Evolutionary conservation across 2,329 filamentous ascomycete species (phyloP), one percentile per base, ranked within the genome.

Genomic region (Sporothrix brasiliensis): DNA sequence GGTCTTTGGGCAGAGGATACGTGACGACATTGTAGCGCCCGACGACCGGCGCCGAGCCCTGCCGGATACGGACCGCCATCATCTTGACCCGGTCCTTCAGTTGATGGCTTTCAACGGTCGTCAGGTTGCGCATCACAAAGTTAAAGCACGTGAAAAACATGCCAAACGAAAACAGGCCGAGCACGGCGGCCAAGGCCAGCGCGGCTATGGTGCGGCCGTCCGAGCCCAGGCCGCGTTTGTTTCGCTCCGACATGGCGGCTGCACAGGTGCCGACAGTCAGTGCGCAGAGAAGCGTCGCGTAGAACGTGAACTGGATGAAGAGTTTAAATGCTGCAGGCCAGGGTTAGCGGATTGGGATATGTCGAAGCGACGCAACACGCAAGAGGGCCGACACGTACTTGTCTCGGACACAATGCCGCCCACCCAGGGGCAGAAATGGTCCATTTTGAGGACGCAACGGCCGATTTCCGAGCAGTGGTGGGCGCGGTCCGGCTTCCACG

Each of bases 351-450:
- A 1, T 19, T 19, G 27, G n/a, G 1, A 9, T 4, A 4, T 4
- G 13, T n/a, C 30, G 19, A 19, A 58, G 14, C 2, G 11, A 19
- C 13, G 27, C 27, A 1, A 70, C 9, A 49, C 19, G 2, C 7
- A 0, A 70, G 10, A 44, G 14, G 2, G 10, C 6, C 34, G 13
- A 14, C 0, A 79, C 86, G 78, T 76, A 88, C 86, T 88, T 1
- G 88, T 93, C 78, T 97, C 94, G 0, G 89, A 91, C 11, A 99
- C 89, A 74, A 97, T 92, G 27, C 94, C 95, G 4, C 94, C 94
- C n/a, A 97, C 94, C 91, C 91, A 98, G 0, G 94, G 95, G 77
- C 95, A 99, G 76, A 94, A 95, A 77, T 98, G 94, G 73, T 98
- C 94, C 91, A 97, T 95, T 76, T 95, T 95, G 53, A 86, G 83